Conservation (phyloP, 306 rosid species). For the Amphicarpaea edgeworthii region DNA sequence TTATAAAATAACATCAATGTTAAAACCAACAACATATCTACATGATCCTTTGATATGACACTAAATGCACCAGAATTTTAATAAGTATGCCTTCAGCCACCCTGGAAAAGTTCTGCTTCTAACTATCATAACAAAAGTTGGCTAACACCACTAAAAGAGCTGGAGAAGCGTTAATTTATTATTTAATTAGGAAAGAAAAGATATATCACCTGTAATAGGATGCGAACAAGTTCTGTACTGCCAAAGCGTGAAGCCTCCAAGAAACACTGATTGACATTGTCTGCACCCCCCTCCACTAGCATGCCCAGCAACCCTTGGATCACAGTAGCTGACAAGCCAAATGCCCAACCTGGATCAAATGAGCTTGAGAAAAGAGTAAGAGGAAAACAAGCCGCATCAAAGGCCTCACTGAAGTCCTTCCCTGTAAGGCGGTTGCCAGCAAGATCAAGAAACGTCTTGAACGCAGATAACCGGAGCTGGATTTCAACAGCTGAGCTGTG, state of each 20-base stretch:
- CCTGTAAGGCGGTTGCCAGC: constrained; percentile 89
- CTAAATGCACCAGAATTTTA: constrained; percentile 36
- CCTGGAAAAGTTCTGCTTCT: constrained; percentile 25
- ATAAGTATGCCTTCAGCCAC: constrained; percentile 24
- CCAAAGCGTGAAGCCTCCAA: constrained; percentile 96
- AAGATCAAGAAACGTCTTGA: constrained; percentile 82
- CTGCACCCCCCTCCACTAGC: constrained; percentile 93
- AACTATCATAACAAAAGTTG: constrained; percentile 32
- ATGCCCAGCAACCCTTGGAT: constrained; percentile 82
- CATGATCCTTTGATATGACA: constrained; percentile 27
- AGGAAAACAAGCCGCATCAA: constrained; percentile 94
- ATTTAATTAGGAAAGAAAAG: constrained; percentile 25
- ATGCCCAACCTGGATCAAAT: constrained; percentile 88
- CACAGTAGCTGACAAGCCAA: constrained; percentile 78
- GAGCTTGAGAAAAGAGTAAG: constrained; percentile 88
- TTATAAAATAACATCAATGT: not conserved
- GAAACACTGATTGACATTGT: constrained; percentile 90
- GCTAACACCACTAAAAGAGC: constrained; percentile 10
- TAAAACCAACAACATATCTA: not conserved
- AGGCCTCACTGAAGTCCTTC: constrained; percentile 93
- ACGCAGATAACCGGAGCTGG: constrained; percentile 84
- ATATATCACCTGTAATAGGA: constrained; percentile 75
- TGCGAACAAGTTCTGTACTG: constrained; percentile 89
- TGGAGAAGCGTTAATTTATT: constrained; percentile 7
- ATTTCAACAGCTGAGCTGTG: constrained; percentile 70